A percentile compares a stretch with the other conserved stretches of the same genome.
These are phyloP conservation scores for Fusarium marasasianum DNA, from an alignment of 2,329 filamentous ascomycete species.

Conservation along the genomic window DNA sequence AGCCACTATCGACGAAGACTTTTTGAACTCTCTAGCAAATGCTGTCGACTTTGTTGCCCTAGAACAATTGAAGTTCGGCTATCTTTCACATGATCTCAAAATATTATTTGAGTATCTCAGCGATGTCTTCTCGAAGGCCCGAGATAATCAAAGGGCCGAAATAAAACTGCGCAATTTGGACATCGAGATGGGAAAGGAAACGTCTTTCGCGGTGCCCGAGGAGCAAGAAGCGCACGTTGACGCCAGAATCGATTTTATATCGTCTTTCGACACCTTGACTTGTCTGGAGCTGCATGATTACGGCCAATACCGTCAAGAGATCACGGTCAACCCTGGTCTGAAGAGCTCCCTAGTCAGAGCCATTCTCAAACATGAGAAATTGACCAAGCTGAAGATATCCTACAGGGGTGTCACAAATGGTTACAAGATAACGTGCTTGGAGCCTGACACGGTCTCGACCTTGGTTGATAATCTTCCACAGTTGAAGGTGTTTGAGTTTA, in stretches of 20 bases:
- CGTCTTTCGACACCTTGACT: slow-evolving; percentile 28
- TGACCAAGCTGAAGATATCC: slow-evolving; percentile 14
- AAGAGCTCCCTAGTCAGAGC: slow-evolving; percentile 6
- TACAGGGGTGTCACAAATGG: not conserved
- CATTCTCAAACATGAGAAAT: slow-evolving; percentile 27
- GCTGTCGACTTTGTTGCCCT: slow-evolving; percentile 23
- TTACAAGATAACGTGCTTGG: slow-evolving; percentile 11
- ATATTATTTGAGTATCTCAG: slow-evolving; percentile 1
- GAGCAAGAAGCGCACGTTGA: not conserved
- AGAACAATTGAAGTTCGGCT: not conserved
- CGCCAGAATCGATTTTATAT: slow-evolving; percentile 7
- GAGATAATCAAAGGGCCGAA: not conserved
- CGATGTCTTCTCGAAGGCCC: not conserved
- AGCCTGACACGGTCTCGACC: slow-evolving; percentile 1
- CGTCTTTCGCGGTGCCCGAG: not conserved
- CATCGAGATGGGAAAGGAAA: not conserved
- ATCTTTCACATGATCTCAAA: not conserved
- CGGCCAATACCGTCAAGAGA: not conserved
- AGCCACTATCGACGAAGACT: not conserved
- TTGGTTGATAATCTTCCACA: slow-evolving; percentile 21
- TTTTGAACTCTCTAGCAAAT: not conserved
- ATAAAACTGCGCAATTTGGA: slow-evolving; percentile 9
- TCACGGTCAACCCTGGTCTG: slow-evolving; percentile 2
- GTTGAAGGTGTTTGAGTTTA: slow-evolving; percentile 17
- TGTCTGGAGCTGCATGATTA: slow-evolving; percentile 3